Base-by-base conservation (phyloP, 2,329 filamentous ascomycete genomes). In the Microdochium nivale region DNA sequence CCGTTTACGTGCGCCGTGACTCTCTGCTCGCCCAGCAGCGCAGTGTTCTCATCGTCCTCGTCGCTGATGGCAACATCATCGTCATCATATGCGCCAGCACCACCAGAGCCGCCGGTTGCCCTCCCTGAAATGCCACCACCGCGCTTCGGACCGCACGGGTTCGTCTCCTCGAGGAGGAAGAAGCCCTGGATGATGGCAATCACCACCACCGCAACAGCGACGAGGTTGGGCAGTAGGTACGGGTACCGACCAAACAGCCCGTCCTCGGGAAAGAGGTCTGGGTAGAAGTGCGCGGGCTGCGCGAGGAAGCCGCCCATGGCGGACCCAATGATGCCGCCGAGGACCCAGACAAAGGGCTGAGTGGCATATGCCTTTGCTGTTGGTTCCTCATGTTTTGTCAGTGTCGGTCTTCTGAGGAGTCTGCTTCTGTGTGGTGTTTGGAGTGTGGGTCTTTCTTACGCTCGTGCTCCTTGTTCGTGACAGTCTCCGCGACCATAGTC, bases 221-320 rank as follows among this genome's bases (percentile, higher is more conserved):
- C 71, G 1, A 88, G 59, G 59, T 88, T 89, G 1, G 86, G 86
- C 5, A 78, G 69, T n/a, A 88, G 73, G 58, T 88, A 91, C 0
- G 87, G 87, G 58, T 85, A 88, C 8, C 77, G 74, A 43, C 84
- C 84, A 48, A 72, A 73, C 1, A 73, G 44, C 1, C 70, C 70
- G 25, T 71, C 70, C 25, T 61, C 55, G 2, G 69, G 58, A 47
- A 73, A 73, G 21, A 70, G 37, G 0, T 56, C 57, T 14, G 61
- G 66, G 49, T 68, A 68, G 53, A 67, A 68, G n/a, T 43, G 54
- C 3, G 67, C 63, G 2, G 67, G 67, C 46, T 68, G 62, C 7
- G 67, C 67, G 25, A 69, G 58, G 53, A 67, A 69, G 2, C 67
- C 66, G 16, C 67, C 67, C 64, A 68, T 67, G 19, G 65, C 65